These are phyloP conservation scores for Leucoagaricus sp. DNA, from an alignment of 1,284 basidiomycete species.

Conservation along the genomic window DNA sequence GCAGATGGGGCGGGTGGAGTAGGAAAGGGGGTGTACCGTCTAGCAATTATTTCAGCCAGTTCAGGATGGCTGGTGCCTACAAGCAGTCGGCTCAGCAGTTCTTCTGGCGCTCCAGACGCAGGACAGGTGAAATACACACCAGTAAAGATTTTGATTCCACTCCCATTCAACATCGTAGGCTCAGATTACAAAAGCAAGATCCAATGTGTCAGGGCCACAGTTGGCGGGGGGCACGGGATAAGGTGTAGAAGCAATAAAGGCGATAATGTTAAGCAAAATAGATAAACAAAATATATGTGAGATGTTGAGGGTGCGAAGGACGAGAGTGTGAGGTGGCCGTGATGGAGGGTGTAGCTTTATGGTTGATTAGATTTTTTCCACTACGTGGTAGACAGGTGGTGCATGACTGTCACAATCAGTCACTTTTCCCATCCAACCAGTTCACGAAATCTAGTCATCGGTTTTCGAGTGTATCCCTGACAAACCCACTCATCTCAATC, in stretches of 20 bases:
- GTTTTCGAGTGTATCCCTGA: not conserved
- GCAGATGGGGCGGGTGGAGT: not conserved
- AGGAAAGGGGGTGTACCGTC: conserved; percentile 61
- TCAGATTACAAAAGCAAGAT: conserved; percentile 3
- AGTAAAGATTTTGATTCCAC: conserved; percentile 90
- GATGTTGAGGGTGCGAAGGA: conserved; percentile 1
- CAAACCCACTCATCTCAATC: not conserved
- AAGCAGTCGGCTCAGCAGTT: conserved; percentile 1
- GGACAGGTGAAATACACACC: conserved; percentile 53
- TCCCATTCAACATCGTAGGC: conserved; percentile 70
- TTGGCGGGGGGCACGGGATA: not conserved
- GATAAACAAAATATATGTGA: conserved; percentile 9
- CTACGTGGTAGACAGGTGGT: not conserved
- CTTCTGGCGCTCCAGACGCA: not conserved
- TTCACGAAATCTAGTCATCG: not conserved
- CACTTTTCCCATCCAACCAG: not conserved
- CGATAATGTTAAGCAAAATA: conserved; percentile 16
- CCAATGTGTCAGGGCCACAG: not conserved
- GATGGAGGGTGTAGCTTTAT: conserved; percentile 7
- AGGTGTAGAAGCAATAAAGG: conserved; percentile 10
- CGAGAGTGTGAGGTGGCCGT: not conserved
- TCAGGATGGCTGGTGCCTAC: conserved; percentile 96
- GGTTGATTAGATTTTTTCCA: conserved; percentile 16
- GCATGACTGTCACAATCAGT: conserved; percentile 15
- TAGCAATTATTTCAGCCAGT: conserved; percentile 91